Evolutionary conservation across 1,284 basidiomycete genomes (phyloP), one percentile per base, ranked within the genome.

Genomic region (Moniliella sp.): DNA sequence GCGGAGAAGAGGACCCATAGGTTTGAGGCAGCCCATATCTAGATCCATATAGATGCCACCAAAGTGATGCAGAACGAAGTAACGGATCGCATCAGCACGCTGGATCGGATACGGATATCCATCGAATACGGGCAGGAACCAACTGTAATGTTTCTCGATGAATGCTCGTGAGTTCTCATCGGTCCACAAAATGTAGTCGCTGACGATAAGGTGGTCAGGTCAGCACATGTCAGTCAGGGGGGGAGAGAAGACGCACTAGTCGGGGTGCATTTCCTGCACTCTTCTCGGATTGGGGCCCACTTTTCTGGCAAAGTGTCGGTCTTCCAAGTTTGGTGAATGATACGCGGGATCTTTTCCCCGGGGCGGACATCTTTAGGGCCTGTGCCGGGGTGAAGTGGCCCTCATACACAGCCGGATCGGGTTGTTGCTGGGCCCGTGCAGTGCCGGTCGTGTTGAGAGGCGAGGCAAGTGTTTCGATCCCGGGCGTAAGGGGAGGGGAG

Each of bases 261-360:
- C 86, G 4, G 81, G 53, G 33, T 65, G 61, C 45, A 65, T 48
- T 25, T 44, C n/a, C 46, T 46, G 38, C 64, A 65, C 25, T 46
- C 54, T 23, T 62, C 52, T 4, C 61, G 43, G 15, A 63, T 52
- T 12, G 45, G 67, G 44, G 72, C 71, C 86, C 86, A 97, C 41
- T 73, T 70, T 25, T 70, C 65, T 3, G 91, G 91, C 14, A 97
- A 67, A 0, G 69, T 71, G 42, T 88, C 75, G 13, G 76, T 75
- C 67, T 91, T 93, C 88, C 88, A 97, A 13, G 91, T 97, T 69
- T 94, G 88, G 64, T 97, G 88, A 33, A 97, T 74, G 48, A 97
- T 82, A 31, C 82, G 72, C 2, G 88, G 88, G 27, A 94, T 76
- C 34, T 48, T 46, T 30, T 55, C 54, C 4, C n/a, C n/a, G n/a